Evolutionary conservation across 331 rosid genomes (phyloP).

Genomic region (Phaseolus coccineus): DNA sequence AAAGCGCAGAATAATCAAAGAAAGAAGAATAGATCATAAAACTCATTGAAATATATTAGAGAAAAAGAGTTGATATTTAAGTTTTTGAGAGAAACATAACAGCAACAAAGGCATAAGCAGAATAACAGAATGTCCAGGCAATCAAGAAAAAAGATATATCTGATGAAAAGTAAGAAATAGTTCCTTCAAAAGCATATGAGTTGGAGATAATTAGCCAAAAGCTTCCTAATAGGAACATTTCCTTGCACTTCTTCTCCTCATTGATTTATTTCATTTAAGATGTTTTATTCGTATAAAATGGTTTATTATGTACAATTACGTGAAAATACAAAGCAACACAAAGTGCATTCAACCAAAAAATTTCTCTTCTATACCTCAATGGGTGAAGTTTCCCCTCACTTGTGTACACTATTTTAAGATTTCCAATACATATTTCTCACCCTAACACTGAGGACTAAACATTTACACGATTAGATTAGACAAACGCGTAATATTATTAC

Average conservation of each 20-base stretch:
- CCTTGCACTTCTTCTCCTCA: neutral
- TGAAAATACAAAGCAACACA: constrained; percentile 11
- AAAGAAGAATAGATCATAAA: constrained; percentile 23
- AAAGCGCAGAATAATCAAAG: constrained; percentile 6
- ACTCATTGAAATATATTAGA: constrained; percentile 1
- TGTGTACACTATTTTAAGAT: neutral
- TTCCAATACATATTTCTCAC: neutral
- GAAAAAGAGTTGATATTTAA: constrained; percentile 8
- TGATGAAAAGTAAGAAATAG: neutral
- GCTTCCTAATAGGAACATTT: neutral
- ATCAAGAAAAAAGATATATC: neutral
- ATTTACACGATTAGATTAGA: neutral
- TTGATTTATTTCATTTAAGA: neutral
- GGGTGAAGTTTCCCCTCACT: neutral
- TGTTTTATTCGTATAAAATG: neutral
- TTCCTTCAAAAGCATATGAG: too few species aligned
- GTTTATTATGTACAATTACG: neutral
- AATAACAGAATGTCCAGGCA: neutral
- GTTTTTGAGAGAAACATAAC: constrained; percentile 4
- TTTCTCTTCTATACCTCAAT: neutral
- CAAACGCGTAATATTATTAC: neutral
- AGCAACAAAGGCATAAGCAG: constrained; percentile 4
- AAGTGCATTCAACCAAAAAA: neutral
- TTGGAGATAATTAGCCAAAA: neutral
- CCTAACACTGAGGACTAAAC: too few species aligned